Base-by-base conservation (phyloP, 371 early-diverging fungal species). In the Rhizopus delemar region DNA sequence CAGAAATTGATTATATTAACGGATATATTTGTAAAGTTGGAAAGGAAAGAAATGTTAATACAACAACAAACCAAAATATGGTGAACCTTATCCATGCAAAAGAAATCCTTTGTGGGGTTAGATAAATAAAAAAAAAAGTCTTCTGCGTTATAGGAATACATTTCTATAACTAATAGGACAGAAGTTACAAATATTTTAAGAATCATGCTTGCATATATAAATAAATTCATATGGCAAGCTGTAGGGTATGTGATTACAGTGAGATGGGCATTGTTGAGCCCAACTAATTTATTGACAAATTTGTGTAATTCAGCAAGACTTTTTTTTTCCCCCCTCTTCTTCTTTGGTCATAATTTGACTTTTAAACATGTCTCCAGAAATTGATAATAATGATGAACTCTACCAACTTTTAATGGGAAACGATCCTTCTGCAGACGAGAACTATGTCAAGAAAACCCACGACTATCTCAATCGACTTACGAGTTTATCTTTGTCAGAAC, bases 381-480 rank as follows among this genome's bases (percentile, higher is more conserved):
- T 70, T 45, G 66, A 52, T 35, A 62, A 70, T 15, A 70, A 73
- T 5, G 73, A 71, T 4, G 51, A 71, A 16, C 57, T 71, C 5
- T 51, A 59, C 28, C 53, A n/a, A 8, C 43, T 75, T 28, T 52
- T 75, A 12, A 57, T 63, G 4, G 56, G 69, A 72, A 55, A 67
- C 4, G 46, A 56, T 8, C 43, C 60, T 28, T 31, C 57, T 13
- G 56, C 55, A 41, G 39, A 56, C 5, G 51, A 76, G 1, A 49
- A 55, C 4, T 57, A 57, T 3, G 65, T 72, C 12, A 61, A 66
- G 53, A 84, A 83, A 85, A 75, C 83, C 34, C 79, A 77, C 41
- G 85, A 85, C 51, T 90, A 90, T 57, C 71, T 90, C 8, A 72
- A 82, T 41, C 80, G 80, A 5, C 78, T 90, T 31, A 86, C 87